A percentile compares a stretch with the other conserved stretches of the same genome.
Conservation (phyloP, 2,329 filamentous ascomycete genomes). For the Lachnellula suecica region DNA sequence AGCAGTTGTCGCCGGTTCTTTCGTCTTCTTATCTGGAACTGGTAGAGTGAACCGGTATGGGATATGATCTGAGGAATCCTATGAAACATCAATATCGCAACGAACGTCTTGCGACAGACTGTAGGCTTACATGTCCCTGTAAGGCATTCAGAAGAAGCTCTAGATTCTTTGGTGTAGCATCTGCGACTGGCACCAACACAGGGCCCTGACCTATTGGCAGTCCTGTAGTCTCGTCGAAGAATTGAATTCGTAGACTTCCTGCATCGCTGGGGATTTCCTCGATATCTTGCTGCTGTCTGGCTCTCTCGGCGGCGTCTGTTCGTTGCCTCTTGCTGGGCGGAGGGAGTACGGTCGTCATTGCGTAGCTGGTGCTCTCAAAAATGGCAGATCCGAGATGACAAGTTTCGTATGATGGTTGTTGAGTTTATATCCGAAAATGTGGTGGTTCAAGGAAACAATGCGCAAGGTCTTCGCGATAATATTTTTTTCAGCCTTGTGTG, state of each 20-base stretch:
- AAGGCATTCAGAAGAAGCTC: conserved; percentile 84
- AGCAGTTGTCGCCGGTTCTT: conserved; percentile 39
- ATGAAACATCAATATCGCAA: conserved; percentile 23
- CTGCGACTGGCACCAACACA: conserved; percentile 74
- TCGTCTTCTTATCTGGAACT: conserved; percentile 39
- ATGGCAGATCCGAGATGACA: neutral
- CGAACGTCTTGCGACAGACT: neutral
- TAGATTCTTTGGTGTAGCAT: conserved; percentile 86
- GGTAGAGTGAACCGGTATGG: conserved; percentile 64
- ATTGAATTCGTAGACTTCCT: conserved; percentile 82
- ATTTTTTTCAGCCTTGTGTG: no score
- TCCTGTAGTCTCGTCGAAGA: conserved; percentile 79
- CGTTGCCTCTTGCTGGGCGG: conserved; percentile 87
- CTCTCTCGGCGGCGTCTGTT: conserved; percentile 69
- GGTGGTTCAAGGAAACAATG: no score
- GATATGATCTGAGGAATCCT: conserved; percentile 60
- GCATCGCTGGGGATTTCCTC: conserved; percentile 63
- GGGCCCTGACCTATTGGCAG: conserved; percentile 61
- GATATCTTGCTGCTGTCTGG: conserved; percentile 74
- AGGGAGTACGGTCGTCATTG: conserved; percentile 82
- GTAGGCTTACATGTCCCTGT: conserved; percentile 62
- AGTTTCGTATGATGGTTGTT: no score
- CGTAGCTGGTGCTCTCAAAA: conserved; percentile 2
- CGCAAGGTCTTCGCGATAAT: no score
- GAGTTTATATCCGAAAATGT: no score